Base-by-base conservation (phyloP, 139 green algal species). In the Chlorella sp. region DNA sequence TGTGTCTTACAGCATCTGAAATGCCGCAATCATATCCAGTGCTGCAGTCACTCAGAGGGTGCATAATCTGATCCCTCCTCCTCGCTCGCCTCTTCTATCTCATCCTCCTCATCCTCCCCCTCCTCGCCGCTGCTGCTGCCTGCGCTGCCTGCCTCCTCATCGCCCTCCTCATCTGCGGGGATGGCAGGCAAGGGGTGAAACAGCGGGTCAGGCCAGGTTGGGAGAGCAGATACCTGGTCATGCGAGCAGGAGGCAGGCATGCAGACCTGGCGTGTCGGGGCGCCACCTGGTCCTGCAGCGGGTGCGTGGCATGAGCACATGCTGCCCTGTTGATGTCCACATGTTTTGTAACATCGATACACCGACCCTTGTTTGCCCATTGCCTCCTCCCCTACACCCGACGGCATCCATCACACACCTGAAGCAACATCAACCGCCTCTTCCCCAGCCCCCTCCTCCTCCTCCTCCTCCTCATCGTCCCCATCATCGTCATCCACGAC, bases 1-100 rank as follows among this genome's bases (percentile, higher is more conserved):
- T 57, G 48, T 57, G 48, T 9, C 9, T 57, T 57, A 57, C 48
- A 57, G 7, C 48, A 5, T 9, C 48, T 57, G 7, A 57, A 57
- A 57, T 57, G 5, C 48, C 5, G 9, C 48, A 9, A 5, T 57
- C 48, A 57, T 5, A 16, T 16, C 5, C 5, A 57, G 7, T 57
- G 5, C 48, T 57, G 48, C 48, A 57, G 28, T 86, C 53, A 86
- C 0, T 86, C 81, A 3, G 81, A 86, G 0, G 81, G 81, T 36
- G 42, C n/a, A n/a, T 86, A 86, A 7, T 86, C 81, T 12, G 53
- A 75, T 4, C 53, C 81, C 57, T 75, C 81, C 57, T 86, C 81
- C n/a, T 53, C 57, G 57, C 81, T 86, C 16, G n/a, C 57, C 34
- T 86, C 81, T 53, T 86, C 81, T n/a, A 37, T 48, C 81, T 73